Evolutionary conservation across 495 filamentous ascomycete genomes (phyloP).

Genomic region (Lophiostoma macrostomum): DNA sequence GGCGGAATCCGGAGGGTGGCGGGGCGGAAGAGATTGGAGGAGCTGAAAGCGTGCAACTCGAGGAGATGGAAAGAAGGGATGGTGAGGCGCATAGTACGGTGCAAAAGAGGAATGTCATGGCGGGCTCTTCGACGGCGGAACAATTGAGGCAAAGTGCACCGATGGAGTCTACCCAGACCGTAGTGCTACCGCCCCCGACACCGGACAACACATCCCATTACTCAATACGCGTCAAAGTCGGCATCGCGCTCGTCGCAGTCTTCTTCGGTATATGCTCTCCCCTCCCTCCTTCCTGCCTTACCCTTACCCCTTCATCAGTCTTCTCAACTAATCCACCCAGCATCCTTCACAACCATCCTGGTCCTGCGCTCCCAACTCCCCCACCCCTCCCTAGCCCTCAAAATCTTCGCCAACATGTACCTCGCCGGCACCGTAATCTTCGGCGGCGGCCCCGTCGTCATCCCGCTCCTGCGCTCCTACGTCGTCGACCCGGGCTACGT

Average conservation of each 20-base stretch:
- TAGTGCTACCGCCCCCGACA: conserved; percentile 18
- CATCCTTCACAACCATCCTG: conserved; percentile 56
- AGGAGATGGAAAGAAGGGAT: no score
- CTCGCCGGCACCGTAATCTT: conserved; percentile 89
- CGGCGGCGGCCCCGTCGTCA: conserved; percentile 81
- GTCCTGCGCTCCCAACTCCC: conserved; percentile 52
- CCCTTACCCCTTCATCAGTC: no score
- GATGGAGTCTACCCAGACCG: not conserved
- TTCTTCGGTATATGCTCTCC: conserved; percentile 51
- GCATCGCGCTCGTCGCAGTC: conserved; percentile 46
- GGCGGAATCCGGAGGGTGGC: conserved; percentile 5
- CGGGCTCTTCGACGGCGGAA: no score
- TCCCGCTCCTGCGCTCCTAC: conserved; percentile 75
- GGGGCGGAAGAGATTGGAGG: no score
- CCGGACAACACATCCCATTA: conserved; percentile 31
- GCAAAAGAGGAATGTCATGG: no score
- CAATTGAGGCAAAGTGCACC: not conserved
- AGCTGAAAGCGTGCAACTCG: no score
- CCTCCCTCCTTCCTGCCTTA: conserved; percentile 5
- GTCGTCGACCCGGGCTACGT: conserved; percentile 81
- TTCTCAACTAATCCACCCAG: no score
- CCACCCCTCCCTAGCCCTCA: conserved; percentile 49
- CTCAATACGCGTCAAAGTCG: conserved; percentile 49
- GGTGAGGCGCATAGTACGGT: no score
- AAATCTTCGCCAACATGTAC: conserved; percentile 77